Percentiles rank a stretch among this genome's conserved stretches.
phyloP scores from a whole-genome alignment of 2,329 filamentous ascomycete genomes.

The Basipetospora chlamydospora region DNA sequence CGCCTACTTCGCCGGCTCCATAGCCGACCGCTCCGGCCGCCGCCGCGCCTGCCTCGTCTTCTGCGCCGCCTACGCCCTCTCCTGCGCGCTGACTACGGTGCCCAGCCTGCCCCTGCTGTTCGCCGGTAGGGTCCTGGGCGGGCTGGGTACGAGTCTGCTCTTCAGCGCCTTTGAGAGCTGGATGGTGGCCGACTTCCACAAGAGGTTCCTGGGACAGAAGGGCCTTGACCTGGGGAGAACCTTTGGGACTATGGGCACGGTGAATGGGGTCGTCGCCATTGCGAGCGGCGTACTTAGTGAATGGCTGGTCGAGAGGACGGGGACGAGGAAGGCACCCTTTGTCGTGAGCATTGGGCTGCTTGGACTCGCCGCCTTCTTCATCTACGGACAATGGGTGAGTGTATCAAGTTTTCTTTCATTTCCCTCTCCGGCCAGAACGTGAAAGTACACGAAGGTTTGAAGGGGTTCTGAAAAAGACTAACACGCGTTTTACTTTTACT shows the following conservation, averaged over 20 bases:
- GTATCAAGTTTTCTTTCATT: not conserved
- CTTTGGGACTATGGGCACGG: conserved; percentile 34
- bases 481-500: not conserved
- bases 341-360: conserved; percentile 22
- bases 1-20: conserved; percentile 29
- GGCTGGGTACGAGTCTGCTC: conserved; percentile 39
- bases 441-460: too few species aligned
- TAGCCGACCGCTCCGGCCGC: conserved; percentile 35
- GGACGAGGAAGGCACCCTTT: conserved; percentile 37
- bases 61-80: conserved; percentile 36
- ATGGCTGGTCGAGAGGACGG: conserved; percentile 28
- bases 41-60: conserved; percentile 37
- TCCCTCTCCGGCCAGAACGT: too few species aligned
- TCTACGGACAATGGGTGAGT: conserved; percentile 30
- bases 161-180: conserved; percentile 47
- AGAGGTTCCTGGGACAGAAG: conserved; percentile 22
- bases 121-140: conserved; percentile 36
- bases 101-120: conserved; percentile 26
- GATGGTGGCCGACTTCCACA: conserved; percentile 42
- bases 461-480: too few species aligned
- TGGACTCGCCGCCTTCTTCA: conserved; percentile 25
- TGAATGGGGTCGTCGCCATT: conserved; percentile 42
- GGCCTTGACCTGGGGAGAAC: conserved; percentile 29
- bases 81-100: conserved; percentile 26
- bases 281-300: conserved; percentile 33